Base-by-base conservation (phyloP, 805 yeast genomes). In the Saccharomycopsis sp. region DNA sequence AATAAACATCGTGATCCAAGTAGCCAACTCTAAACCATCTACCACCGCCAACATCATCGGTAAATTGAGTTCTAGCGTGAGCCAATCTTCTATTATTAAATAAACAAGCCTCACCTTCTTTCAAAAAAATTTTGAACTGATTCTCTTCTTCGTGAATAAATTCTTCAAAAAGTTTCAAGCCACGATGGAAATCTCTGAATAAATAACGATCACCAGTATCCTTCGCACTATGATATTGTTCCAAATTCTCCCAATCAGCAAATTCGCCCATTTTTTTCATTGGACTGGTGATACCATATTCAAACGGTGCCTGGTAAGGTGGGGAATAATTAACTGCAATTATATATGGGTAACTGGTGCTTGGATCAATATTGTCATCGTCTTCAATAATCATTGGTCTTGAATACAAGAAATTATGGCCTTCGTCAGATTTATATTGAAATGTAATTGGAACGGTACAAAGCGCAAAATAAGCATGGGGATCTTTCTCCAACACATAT, bases 241-340 rank as follows among this genome's bases (percentile, higher is more conserved):
- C 43, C 40, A 41, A 36, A 21, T 49, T 41, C 16, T 47, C 45
- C 36, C 46, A 43, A 20, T 46, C 44, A 8, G 47, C 44, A 39
- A 43, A 49, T 3, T 50, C 51, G 9, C 56, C 56, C 9, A 50
- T 45, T 9, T 54, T 51, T 33, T 50, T 50, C 16, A 52, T 43
- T 26, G 64, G 61, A 11, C 61, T 62, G 14, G 69, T 66, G n/a
- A 75, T 70, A 16, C 78, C 79, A 44, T 62, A 63, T 51, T 81
- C 86, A 46, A 78, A 75, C 1, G 90, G 90, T 0, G 85, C 90
- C 56, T 84, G 94, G 64, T 81, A 83, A 8, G 89, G 90, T 2
- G 94, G 93, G 0, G 90, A 78, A 59, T 83, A 84, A 56, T 81
- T 81, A 16, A 82, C 74, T 43, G 73, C 79, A 53, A 71, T 72